Evolutionary conservation across 1,284 basidiomycete species (phyloP).

Genomic region (Vanrija humicola): DNA sequence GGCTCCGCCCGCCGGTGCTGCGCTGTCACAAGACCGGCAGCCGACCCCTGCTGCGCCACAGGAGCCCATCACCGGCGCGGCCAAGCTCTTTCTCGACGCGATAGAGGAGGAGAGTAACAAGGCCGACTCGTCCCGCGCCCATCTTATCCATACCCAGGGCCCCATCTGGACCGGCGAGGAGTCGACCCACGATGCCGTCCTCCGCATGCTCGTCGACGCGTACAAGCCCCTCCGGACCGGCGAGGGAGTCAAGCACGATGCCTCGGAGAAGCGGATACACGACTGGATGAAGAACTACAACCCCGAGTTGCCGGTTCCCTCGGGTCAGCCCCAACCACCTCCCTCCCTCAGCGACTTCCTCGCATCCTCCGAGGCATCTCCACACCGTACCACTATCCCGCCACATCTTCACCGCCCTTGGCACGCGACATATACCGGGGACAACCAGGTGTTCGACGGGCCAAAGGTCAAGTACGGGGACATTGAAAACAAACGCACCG

Average conservation of each 20-base stretch:
- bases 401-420: constrained; percentile 46
- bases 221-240: constrained; percentile 67
- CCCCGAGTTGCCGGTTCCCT: not conserved
- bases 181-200: constrained; percentile 63
- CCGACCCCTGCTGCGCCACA: not conserved
- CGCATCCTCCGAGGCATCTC: constrained; percentile 5
- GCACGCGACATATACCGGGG: constrained; percentile 45
- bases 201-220: constrained; percentile 81
- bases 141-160: constrained; percentile 45
- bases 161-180: constrained; percentile 70
- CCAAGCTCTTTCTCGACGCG: constrained; percentile 69
- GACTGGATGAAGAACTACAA: constrained; percentile 42
- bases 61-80: constrained; percentile 52
- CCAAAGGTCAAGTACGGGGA: constrained; percentile 44
- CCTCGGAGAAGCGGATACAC: constrained; percentile 71
- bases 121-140: constrained; percentile 21
- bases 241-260: constrained; percentile 42
- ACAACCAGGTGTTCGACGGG: constrained; percentile 11
- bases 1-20: not conserved
- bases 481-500: constrained; percentile 27
- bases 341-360: no score
- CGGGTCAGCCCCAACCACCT: no score
- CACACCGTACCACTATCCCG: constrained; percentile 39
- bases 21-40: not conserved
- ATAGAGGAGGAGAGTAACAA: constrained; percentile 54